Percentiles rank a stretch among this genome's conserved stretches.
Evolutionary conservation across 495 filamentous ascomycete species (phyloP).

Genomic region (Rhizodiscina lignyota): DNA sequence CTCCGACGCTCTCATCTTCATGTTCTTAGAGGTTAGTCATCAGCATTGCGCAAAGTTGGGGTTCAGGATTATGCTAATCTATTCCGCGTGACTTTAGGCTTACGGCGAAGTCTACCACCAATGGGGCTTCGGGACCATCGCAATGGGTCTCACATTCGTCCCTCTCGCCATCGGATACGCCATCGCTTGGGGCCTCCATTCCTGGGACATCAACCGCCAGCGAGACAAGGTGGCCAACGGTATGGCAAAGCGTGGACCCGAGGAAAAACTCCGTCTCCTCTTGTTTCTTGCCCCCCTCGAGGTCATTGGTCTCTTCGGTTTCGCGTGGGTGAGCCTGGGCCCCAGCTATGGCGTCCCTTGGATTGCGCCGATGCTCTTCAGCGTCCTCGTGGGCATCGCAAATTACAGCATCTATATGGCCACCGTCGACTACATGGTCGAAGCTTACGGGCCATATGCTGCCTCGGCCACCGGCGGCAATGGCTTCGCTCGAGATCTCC

Average conservation of each 20-base stretch:
- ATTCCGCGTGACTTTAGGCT: too few relatives aligned
- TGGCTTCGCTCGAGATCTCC: slow-evolving; percentile 61
- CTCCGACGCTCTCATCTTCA: slow-evolving; percentile 69
- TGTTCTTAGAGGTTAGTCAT: slow-evolving; percentile 59
- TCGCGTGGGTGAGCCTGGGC: slow-evolving; percentile 44
- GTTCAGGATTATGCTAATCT: too few relatives aligned
- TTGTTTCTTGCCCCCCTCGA: slow-evolving; percentile 39
- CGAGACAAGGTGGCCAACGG: slow-evolving; percentile 23
- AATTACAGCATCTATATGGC: slow-evolving; percentile 62
- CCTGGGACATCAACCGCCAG: slow-evolving; percentile 37
- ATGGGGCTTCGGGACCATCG: slow-evolving; percentile 35
- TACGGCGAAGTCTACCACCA: slow-evolving; percentile 41
- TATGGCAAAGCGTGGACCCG: slow-evolving; percentile 31
- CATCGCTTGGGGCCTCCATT: slow-evolving; percentile 35
- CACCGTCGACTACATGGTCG: slow-evolving; percentile 78
- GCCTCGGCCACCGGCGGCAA: slow-evolving; percentile 67
- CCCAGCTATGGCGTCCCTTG: slow-evolving; percentile 37
- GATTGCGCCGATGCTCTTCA: slow-evolving; percentile 48
- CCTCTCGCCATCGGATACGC: slow-evolving; percentile 45
- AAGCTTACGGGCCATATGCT: slow-evolving; percentile 59
- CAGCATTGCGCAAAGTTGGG: too few relatives aligned
- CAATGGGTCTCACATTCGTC: slow-evolving; percentile 37
- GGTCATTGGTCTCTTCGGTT: slow-evolving; percentile 43
- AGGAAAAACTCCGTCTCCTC: slow-evolving; percentile 43
- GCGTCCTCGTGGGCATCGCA: slow-evolving; percentile 47